Conservation (phyloP, 1,139 yeast genomes). For the Geotrichum histeridarum region DNA sequence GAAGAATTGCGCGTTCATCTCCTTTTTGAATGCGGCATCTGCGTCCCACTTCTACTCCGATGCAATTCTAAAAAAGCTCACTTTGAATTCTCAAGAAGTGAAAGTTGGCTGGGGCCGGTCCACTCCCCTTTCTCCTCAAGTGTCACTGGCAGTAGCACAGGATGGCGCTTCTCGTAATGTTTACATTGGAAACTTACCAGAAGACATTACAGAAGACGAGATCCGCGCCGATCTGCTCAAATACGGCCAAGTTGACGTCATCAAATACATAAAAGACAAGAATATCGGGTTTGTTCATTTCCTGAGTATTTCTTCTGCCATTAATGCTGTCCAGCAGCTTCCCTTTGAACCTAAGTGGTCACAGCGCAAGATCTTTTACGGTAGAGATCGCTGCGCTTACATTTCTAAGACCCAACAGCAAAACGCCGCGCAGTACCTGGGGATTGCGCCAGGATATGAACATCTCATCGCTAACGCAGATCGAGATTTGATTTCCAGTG, state of each 20-base stretch:
- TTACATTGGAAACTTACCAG: conserved; percentile 67
- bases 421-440: conserved; percentile 78
- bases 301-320: conserved; percentile 71
- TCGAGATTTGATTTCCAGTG: conserved; percentile 49
- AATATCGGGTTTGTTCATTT: conserved; percentile 77
- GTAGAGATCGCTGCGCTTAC: conserved; percentile 78
- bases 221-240: conserved; percentile 51
- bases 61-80: conserved; percentile 41
- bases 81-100: conserved; percentile 45
- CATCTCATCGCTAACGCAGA: conserved; percentile 78
- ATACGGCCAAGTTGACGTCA: conserved; percentile 77
- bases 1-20: conserved; percentile 44
- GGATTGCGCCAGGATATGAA: conserved; percentile 60
- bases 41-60: conserved; percentile 51
- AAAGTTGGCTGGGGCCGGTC: conserved; percentile 66
- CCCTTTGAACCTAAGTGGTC: conserved; percentile 52
- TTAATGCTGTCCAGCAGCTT: conserved; percentile 67
- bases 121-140: conserved; percentile 59
- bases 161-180: conserved; percentile 92
- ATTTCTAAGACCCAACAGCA: conserved; percentile 94
- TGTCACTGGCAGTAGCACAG: conserved; percentile 66
- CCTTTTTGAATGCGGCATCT: conserved; percentile 44
- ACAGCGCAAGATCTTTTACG: conserved; percentile 67
- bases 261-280: conserved; percentile 67
- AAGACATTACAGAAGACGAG: conserved; percentile 55